phyloP scores from a whole-genome alignment of 169 alveolate genomes.

The Eimeria zaria region DNA sequence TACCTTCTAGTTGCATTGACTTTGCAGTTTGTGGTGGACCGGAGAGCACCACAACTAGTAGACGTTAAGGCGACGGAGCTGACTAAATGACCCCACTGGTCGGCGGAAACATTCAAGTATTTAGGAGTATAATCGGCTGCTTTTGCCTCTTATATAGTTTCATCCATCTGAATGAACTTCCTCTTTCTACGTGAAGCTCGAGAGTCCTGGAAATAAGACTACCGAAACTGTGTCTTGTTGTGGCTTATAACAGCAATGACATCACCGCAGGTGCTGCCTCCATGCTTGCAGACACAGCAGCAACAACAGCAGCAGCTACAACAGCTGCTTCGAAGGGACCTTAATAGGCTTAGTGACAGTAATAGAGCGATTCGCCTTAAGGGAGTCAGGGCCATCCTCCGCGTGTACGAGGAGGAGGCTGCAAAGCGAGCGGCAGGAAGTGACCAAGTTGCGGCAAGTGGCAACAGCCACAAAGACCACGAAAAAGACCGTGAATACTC shows the following conservation, averaged over 20 bases:
- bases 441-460: background rate
- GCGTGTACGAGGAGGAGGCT: constrained; percentile 54
- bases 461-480: background rate
- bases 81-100: constrained; percentile 27
- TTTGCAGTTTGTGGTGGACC: background rate
- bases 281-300: background rate
- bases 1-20: background rate
- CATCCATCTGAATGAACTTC: background rate
- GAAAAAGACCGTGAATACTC: background rate
- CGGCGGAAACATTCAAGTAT: background rate
- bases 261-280: constrained; percentile 44
- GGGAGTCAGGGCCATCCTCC: constrained; percentile 40
- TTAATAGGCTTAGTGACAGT: constrained; percentile 32
- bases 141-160: background rate
- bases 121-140: background rate
- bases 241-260: constrained; percentile 6
- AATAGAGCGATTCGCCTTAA: constrained; percentile 42
- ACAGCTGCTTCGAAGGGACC: constrained; percentile 27
- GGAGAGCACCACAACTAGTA: constrained; percentile 24
- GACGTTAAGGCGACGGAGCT: background rate
- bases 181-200: background rate
- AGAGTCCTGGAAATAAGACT: constrained; percentile 16
- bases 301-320: constrained; percentile 29
- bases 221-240: background rate
- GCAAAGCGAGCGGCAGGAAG: background rate